Conservation (phyloP, 345 rosid genomes). For the Lagerstroemia speciosa region DNA sequence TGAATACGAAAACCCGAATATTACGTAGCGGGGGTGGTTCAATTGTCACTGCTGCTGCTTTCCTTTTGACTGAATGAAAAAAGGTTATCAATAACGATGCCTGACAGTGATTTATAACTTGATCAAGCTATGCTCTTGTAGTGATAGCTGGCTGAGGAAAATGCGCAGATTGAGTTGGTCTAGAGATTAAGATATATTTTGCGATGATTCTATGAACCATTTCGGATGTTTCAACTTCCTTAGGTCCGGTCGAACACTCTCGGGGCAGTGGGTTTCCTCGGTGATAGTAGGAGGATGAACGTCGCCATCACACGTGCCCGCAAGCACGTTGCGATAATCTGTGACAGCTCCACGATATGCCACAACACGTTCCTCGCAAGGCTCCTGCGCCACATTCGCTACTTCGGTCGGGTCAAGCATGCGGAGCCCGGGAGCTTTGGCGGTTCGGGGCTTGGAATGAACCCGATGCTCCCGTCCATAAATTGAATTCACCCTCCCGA, state of each 20-base stretch:
- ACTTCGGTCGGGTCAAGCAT: constrained; percentile 82
- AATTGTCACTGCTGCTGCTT: no score
- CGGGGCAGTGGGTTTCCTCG: constrained; percentile 90
- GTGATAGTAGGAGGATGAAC: constrained; percentile 86
- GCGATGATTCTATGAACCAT: not conserved
- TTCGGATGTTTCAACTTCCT: not conserved
- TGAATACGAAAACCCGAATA: no score
- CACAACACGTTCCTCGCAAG: constrained; percentile 90
- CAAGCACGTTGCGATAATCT: constrained; percentile 76
- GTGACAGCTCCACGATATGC: constrained; percentile 94
- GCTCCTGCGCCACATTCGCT: constrained; percentile 77
- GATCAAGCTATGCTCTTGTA: not conserved
- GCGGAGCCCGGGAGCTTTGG: constrained; percentile 72
- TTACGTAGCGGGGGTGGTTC: no score
- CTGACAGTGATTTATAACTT: not conserved
- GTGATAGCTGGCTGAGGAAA: not conserved
- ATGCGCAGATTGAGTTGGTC: not conserved
- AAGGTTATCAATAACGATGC: not conserved
- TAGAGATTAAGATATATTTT: not conserved
- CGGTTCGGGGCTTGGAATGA: constrained; percentile 79
- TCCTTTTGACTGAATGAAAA: not conserved
- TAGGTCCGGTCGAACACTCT: constrained; percentile 81
- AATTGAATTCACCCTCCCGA: constrained; percentile 18
- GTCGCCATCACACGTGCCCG: constrained; percentile 89
- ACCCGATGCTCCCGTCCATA: constrained; percentile 84